Percentiles rank a stretch among this genome's conserved stretches.
phyloP scores from a whole-genome alignment of 192 early-diverging fungal genomes.

The Coemansia sp. region DNA sequence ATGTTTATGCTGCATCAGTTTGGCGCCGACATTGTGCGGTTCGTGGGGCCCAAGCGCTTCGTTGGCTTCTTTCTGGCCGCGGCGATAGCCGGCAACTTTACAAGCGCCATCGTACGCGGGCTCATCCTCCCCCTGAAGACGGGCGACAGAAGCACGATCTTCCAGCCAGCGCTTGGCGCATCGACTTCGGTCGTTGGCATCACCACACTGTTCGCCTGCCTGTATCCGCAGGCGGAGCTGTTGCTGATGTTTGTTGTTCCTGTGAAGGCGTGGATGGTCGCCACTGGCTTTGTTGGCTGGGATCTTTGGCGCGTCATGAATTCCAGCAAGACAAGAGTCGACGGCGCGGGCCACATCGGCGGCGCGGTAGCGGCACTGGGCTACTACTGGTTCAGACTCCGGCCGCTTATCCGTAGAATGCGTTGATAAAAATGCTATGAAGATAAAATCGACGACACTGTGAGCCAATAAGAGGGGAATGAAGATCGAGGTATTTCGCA shows the following conservation, averaged over 20 bases:
- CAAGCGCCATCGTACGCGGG: constrained; percentile 40
- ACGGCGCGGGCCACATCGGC: constrained; percentile 59
- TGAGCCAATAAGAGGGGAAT: not conserved
- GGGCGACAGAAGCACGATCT: constrained; percentile 7
- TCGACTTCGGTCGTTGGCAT: constrained; percentile 49
- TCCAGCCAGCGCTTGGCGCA: constrained; percentile 45
- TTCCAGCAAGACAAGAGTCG: constrained; percentile 10
- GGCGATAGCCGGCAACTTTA: constrained; percentile 26
- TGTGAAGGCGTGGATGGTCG: constrained; percentile 43
- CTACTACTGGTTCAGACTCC: constrained; percentile 57
- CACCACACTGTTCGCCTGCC: constrained; percentile 50
- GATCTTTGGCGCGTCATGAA: constrained; percentile 36
- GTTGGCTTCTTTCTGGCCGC: constrained; percentile 44
- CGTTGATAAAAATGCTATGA: constrained; percentile 9
- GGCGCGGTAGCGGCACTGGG: constrained; percentile 46
- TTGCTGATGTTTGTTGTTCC: constrained; percentile 49
- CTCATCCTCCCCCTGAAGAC: constrained; percentile 11
- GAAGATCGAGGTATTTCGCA: not conserved
- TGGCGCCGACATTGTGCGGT: constrained; percentile 30
- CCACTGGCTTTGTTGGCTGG: constrained; percentile 45
- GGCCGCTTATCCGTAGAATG: constrained; percentile 44
- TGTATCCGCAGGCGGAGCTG: constrained; percentile 41
- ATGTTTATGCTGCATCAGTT: constrained; percentile 57
- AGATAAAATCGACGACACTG: not conserved
- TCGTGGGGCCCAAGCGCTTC: constrained; percentile 37